These are phyloP conservation scores for Arthonia radiata DNA, from an alignment of 495 filamentous ascomycete species.

Conservation along the genomic window DNA sequence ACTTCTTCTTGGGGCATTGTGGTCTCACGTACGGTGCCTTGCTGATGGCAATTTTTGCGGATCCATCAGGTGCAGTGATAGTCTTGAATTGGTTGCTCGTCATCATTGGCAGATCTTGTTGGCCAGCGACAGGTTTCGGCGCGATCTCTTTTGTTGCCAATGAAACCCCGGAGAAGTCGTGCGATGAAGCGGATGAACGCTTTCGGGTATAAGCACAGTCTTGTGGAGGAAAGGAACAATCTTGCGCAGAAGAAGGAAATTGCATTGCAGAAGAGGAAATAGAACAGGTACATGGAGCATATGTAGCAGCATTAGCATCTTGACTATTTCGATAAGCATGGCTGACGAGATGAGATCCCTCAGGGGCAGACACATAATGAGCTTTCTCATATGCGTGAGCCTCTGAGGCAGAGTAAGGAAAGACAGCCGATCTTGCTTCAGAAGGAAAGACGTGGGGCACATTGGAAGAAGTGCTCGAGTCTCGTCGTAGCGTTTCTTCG, in stretches of 20 bases:
- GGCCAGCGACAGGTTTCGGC: constrained; percentile 2
- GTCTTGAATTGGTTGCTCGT: constrained; percentile 27
- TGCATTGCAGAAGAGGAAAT: too few species aligned
- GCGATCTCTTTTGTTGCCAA: constrained; percentile 7
- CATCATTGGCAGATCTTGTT: constrained; percentile 17
- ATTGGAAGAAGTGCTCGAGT: background rate
- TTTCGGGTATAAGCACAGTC: constrained; percentile 7
- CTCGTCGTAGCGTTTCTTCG: background rate
- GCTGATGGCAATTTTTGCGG: constrained; percentile 36
- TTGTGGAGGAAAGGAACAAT: constrained; percentile 4
- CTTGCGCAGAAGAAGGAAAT: constrained; percentile 4
- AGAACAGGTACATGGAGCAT: too few species aligned
- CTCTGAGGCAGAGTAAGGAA: too few species aligned
- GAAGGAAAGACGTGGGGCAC: background rate
- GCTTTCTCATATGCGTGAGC: too few species aligned
- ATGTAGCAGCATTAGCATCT: constrained; percentile 4
- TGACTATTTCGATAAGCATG: constrained; percentile 5
- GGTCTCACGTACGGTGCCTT: constrained; percentile 54
- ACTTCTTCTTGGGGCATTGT: constrained; percentile 50
- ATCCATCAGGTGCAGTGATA: constrained; percentile 32
- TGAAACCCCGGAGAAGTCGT: too few species aligned
- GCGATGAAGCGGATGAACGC: constrained; percentile 5
- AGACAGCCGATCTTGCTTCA: too few species aligned
- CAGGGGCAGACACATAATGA: constrained; percentile 5
- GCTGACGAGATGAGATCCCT: constrained; percentile 4